Conservation (phyloP, 768 basidiomycete genomes). For the Lactarius hatsudake region DNA sequence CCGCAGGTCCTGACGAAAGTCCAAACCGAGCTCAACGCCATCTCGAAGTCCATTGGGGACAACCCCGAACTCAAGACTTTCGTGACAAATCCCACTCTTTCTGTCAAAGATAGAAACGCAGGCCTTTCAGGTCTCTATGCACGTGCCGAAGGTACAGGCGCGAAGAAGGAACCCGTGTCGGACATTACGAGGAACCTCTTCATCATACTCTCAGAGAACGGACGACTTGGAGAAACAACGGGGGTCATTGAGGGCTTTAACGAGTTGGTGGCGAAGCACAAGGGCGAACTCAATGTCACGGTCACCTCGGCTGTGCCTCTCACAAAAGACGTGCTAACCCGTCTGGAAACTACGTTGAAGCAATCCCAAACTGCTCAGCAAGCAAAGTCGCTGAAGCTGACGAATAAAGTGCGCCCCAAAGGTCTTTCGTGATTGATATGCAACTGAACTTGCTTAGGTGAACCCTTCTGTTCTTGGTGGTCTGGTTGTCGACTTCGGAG, state of each 20-base stretch:
- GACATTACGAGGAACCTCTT: constrained; percentile 93
- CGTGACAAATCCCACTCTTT: constrained; percentile 89
- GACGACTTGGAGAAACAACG: constrained; percentile 77
- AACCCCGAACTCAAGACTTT: constrained; percentile 66
- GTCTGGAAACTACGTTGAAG: constrained; percentile 85
- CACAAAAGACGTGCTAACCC: constrained; percentile 67
- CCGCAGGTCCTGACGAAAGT: constrained; percentile 81
- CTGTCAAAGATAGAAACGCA: constrained; percentile 65
- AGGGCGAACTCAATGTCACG: constrained; percentile 88
- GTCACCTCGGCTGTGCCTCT: constrained; percentile 88
- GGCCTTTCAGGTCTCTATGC: constrained; percentile 68
- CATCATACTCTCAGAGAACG: constrained; percentile 87
- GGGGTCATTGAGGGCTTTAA: constrained; percentile 91
- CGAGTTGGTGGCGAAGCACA: constrained; percentile 82
- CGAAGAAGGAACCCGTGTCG: constrained; percentile 73
- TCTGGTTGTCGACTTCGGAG: constrained; percentile 93
- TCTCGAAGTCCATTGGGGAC: constrained; percentile 67
- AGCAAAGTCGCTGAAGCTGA: constrained; percentile 84
- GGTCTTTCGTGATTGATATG: neutral
- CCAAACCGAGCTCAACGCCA: constrained; percentile 73
- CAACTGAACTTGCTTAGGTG: constrained; percentile 50
- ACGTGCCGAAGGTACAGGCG: constrained; percentile 56
- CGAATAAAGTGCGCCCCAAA: constrained; percentile 71
- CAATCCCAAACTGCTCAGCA: constrained; percentile 79
- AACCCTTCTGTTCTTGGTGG: constrained; percentile 92